Evolutionary conservation across 2,329 filamentous ascomycete species (phyloP).

Genomic region (Triangularia verruculosa): DNA sequence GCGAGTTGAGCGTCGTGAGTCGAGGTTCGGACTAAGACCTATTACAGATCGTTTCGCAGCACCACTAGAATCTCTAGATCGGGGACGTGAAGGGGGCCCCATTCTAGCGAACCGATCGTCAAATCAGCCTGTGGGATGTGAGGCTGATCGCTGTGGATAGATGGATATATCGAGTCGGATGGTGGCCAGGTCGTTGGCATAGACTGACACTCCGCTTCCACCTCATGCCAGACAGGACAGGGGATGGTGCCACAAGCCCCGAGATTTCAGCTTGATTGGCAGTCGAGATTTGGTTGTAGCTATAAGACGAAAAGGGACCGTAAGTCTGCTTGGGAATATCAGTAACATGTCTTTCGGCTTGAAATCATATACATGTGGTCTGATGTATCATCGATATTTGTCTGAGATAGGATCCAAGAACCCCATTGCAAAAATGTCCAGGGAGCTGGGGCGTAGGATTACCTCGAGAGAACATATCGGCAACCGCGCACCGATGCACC

Average conservation of each 20-base stretch:
- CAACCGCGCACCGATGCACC: not conserved
- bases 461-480: conserved; percentile 24
- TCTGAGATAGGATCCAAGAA: not conserved
- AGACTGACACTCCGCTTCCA: conserved; percentile 19
- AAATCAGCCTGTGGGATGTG: conserved; percentile 6
- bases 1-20: conserved; percentile 33
- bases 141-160: conserved; percentile 10
- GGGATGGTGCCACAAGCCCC: conserved; percentile 13
- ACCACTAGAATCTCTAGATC: conserved; percentile 25
- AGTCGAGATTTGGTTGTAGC: conserved; percentile 12
- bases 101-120: conserved; percentile 21
- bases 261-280: conserved; percentile 11
- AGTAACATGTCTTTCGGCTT: conserved; percentile 13
- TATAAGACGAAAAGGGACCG: conserved; percentile 16
- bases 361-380: too few relatives aligned
- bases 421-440: not conserved
- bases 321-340: conserved; percentile 19
- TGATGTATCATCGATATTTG: too few relatives aligned
- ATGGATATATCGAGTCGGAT: conserved; percentile 1
- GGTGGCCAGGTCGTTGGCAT: conserved; percentile 15
- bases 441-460: conserved; percentile 3
- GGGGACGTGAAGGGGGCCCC: conserved; percentile 18
- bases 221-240: conserved; percentile 18
- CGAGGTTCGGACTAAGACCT: conserved; percentile 32
- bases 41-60: conserved; percentile 30